Conservation (phyloP, 176 grass and related monocot species). For the Musa acuminata region DNA sequence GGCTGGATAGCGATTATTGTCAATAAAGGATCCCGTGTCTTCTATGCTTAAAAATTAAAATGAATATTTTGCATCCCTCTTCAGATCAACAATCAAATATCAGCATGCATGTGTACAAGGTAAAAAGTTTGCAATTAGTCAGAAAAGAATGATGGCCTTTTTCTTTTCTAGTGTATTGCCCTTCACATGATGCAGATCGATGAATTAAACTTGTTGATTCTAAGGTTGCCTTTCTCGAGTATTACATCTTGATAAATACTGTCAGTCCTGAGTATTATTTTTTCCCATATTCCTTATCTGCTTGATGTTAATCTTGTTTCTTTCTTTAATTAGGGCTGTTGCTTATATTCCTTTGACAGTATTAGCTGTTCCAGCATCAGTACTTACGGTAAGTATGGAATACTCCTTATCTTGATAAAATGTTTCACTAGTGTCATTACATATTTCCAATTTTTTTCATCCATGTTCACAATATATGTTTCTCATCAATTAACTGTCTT, state of each 20-base stretch:
- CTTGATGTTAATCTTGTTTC: not conserved
- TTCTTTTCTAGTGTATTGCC: no score
- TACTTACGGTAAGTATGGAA: slow-evolving; percentile 64
- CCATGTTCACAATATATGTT: not conserved
- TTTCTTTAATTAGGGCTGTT: slow-evolving; percentile 59
- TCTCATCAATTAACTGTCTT: no score
- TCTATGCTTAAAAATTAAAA: not conserved
- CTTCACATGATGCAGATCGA: no score
- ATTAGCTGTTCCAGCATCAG: slow-evolving; percentile 94
- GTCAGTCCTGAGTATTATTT: not conserved
- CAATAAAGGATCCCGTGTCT: not conserved
- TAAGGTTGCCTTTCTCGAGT: not conserved
- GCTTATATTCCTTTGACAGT: slow-evolving; percentile 96
- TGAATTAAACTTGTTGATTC: not conserved
- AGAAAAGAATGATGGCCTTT: no score
- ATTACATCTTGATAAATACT: not conserved
- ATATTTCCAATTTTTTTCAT: not conserved
- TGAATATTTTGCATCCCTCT: no score
- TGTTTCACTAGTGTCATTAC: not conserved
- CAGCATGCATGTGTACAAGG: no score
- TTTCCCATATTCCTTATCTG: not conserved
- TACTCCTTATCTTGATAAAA: slow-evolving; percentile 3
- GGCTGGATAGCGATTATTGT: not conserved
- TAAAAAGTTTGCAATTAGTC: no score
- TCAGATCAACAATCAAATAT: no score